Conservation (phyloP, 192 early-diverging fungal species). For the Pilobolus umbonatus region DNA sequence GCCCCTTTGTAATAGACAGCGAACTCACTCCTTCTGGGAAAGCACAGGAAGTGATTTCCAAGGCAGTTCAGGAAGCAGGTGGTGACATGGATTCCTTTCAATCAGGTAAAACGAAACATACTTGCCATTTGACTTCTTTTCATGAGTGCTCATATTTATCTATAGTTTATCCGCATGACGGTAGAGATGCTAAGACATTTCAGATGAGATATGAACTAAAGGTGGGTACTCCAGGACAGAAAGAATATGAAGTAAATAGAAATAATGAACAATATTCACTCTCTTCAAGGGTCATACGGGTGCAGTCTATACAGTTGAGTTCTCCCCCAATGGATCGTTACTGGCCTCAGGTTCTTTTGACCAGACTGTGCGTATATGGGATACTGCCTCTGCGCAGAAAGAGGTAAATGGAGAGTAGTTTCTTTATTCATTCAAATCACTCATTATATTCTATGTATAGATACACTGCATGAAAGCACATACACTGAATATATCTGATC, state of each 20-base stretch:
- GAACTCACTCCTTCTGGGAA: slow-evolving; percentile 11
- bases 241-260: background rate
- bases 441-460: slow-evolving; percentile 37
- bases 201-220: slow-evolving; percentile 64
- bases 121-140: slow-evolving; percentile 1
- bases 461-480: slow-evolving; percentile 68
- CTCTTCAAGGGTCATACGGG: slow-evolving; percentile 72
- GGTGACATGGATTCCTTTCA: slow-evolving; percentile 22
- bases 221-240: slow-evolving; percentile 23
- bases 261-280: background rate
- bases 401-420: slow-evolving; percentile 40
- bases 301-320: slow-evolving; percentile 87
- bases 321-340: slow-evolving; percentile 75
- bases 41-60: slow-evolving; percentile 30
- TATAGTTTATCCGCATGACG: slow-evolving; percentile 25
- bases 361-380: slow-evolving; percentile 90
- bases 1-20: slow-evolving; percentile 43
- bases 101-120: background rate
- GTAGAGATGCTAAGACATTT: slow-evolving; percentile 50
- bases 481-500: slow-evolving; percentile 70
- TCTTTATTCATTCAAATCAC: background rate
- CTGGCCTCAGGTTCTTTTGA: slow-evolving; percentile 94
- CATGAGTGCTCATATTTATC: background rate
- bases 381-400: slow-evolving; percentile 58
- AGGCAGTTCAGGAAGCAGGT: slow-evolving; percentile 29